Evolutionary conservation across 1,284 basidiomycete genomes (phyloP), one percentile per base, ranked within the genome.

Genomic region (Neonothopanus nambi): DNA sequence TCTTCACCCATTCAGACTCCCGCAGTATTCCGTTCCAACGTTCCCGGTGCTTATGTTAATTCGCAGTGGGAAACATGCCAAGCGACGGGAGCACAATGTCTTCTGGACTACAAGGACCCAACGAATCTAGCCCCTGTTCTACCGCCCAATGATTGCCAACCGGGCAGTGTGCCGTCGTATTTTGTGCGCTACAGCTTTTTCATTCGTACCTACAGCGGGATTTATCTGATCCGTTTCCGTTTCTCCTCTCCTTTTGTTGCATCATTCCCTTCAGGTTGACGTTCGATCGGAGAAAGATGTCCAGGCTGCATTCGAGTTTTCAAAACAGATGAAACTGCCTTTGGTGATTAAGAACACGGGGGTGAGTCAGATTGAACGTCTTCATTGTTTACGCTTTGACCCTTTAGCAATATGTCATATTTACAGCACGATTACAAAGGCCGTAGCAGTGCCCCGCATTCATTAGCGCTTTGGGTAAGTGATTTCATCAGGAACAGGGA

Each of bases 271-370:
- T 33, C 30, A 81, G 79, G 73, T 81, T 55, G 72, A 79, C 58
- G 74, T 79, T 4, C 61, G 60, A 3, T 55, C 51, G 3, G 56
- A 68, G 6, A 50, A 66, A 21, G 79, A 81, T 55, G 71, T 80
- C 2, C 59, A 62, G 8, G 69, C 70, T 5, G 76, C 75, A 1
- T 76, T 76, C 43, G 59, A 53, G 3, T 80, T 80, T 57, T 66
- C 73, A 3, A 69, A 63, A 55, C 57, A 61, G 26, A 72, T 71
- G 1, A 61, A 65, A 13, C 63, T 78, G 9, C 76, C 74, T 5
- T 57, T 81, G 18, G 72, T 75, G 3, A 66, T 81, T 20, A 78
- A 79, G 57, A 81, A 81, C 59, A 77, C 77, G 11, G 79, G 78
- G 20, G 77, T 77, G 55, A 60, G 72, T 62, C 23, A 5, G 21